A percentile compares a stretch with the other conserved stretches of the same genome.
These are phyloP conservation scores for Sporothrix protearum DNA, from an alignment of 2,329 filamentous ascomycete genomes.

Conservation along the genomic window DNA sequence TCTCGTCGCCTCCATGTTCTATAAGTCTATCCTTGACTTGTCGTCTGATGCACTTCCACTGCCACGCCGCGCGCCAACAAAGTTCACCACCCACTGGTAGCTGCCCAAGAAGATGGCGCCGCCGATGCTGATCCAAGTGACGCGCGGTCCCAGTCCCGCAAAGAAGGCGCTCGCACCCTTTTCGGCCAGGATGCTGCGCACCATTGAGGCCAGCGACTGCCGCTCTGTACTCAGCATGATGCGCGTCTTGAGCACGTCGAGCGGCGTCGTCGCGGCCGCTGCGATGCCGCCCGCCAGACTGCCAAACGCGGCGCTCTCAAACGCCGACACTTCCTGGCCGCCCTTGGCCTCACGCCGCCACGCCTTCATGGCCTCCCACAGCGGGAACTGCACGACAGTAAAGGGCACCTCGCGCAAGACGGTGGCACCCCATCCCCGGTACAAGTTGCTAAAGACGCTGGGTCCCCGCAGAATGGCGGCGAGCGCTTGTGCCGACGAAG, in stretches of 20 bases:
- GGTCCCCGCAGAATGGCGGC: slow-evolving; percentile 62
- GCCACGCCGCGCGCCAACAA: slow-evolving; percentile 45
- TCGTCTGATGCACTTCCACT: slow-evolving; percentile 30
- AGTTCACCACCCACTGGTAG: slow-evolving; percentile 85
- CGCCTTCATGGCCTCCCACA: slow-evolving; percentile 90
- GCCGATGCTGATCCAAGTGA: slow-evolving; percentile 92
- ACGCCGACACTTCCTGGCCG: slow-evolving; percentile 55
- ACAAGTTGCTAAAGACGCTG: slow-evolving; percentile 75
- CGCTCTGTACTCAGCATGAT: slow-evolving; percentile 82
- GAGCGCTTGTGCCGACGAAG: slow-evolving; percentile 64
- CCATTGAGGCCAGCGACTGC: slow-evolving; percentile 56
- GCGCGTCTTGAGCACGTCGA: slow-evolving; percentile 95
- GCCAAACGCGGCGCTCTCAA: slow-evolving; percentile 81
- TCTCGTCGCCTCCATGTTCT: too few relatives aligned
- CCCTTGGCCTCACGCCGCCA: slow-evolving; percentile 46
- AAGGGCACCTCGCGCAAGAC: slow-evolving; percentile 96
- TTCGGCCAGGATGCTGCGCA: slow-evolving; percentile 61
- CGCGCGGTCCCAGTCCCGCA: slow-evolving; percentile 71
- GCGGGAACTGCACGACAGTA: slow-evolving; percentile 92
- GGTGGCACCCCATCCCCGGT: slow-evolving; percentile 88
- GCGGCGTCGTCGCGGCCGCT: slow-evolving; percentile 81
- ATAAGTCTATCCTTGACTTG: not conserved
- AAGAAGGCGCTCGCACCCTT: slow-evolving; percentile 69
- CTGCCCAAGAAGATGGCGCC: slow-evolving; percentile 92
- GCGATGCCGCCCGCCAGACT: slow-evolving; percentile 79